Conservation (phyloP, 2,329 filamentous ascomycete genomes). For the Aspergillus sp. region DNA sequence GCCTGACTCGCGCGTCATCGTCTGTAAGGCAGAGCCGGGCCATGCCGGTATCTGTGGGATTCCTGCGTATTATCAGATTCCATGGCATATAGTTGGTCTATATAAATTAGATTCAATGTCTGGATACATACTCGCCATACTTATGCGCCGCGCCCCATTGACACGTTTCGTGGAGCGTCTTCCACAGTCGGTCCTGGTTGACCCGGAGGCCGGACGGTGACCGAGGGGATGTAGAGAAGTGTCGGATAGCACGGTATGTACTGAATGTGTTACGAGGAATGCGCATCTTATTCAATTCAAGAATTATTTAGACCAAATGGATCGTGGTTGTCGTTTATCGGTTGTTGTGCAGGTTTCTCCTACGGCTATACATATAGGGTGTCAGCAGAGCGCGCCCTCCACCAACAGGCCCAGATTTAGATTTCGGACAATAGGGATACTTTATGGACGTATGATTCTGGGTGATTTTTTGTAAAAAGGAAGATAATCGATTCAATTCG, state of each 20-base stretch:
- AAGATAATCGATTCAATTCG: no score
- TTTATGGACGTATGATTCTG: no score
- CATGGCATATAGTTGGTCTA: not conserved
- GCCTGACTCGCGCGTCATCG: slow-evolving; percentile 56
- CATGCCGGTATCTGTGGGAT: slow-evolving; percentile 49
- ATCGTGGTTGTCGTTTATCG: no score
- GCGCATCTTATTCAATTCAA: no score
- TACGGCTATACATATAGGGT: no score
- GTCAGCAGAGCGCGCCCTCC: no score
- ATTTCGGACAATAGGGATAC: no score
- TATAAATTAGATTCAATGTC: not conserved
- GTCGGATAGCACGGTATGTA: slow-evolving; percentile 2
- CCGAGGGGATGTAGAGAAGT: slow-evolving; percentile 8
- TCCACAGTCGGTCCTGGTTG: slow-evolving; percentile 20
- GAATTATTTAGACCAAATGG: no score
- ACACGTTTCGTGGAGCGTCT: slow-evolving; percentile 25
- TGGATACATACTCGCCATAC: slow-evolving; percentile 20
- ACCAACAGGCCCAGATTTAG: no score
- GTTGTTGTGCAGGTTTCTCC: no score
- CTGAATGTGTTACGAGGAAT: no score
- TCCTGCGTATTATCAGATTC: slow-evolving; percentile 2
- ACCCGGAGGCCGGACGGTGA: slow-evolving; percentile 18
- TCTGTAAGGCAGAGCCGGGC: slow-evolving; percentile 61
- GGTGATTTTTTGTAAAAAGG: no score
- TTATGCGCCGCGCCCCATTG: slow-evolving; percentile 24